phyloP scores from a whole-genome alignment of 345 rosid species.

The Geranium rotundifolium region DNA sequence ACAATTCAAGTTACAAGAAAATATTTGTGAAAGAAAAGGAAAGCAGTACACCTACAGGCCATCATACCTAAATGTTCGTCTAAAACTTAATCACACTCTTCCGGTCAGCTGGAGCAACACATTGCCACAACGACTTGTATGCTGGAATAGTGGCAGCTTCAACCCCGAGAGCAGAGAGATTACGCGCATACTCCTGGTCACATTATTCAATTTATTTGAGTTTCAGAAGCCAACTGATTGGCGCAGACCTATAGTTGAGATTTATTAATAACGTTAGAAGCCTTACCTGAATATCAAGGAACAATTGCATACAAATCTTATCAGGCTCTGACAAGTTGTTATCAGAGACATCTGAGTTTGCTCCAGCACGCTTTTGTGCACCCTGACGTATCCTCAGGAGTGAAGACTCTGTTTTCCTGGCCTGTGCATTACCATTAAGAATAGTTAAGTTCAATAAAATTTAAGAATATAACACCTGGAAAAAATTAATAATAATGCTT shows the following conservation, averaged over 20 bases:
- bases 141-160: conserved; percentile 53
- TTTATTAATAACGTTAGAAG: background rate
- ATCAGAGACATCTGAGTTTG: conserved; percentile 73
- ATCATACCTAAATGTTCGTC: background rate
- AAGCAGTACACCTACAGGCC: conserved; percentile 4
- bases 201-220: background rate
- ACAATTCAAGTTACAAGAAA: background rate
- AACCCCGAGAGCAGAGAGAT: conserved; percentile 56
- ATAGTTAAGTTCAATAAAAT: background rate
- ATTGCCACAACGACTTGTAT: conserved; percentile 72
- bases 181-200: conserved; percentile 76
- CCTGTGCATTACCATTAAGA: conserved; percentile 29
- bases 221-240: background rate
- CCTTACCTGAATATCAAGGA: conserved; percentile 89
- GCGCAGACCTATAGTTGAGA: too few species aligned
- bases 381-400: conserved; percentile 85
- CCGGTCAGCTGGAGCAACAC: conserved; percentile 79
- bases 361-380: conserved; percentile 84
- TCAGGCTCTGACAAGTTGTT: conserved; percentile 70
- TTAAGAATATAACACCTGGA: background rate
- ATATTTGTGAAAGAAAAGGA: background rate
- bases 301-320: conserved; percentile 88
- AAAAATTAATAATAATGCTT: background rate
- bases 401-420: conserved; percentile 72
- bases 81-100: conserved; percentile 35